A percentile compares a stretch with the other conserved stretches of the same genome.
phyloP scores from a whole-genome alignment of 306 rosid species.

The Senna siamea region DNA sequence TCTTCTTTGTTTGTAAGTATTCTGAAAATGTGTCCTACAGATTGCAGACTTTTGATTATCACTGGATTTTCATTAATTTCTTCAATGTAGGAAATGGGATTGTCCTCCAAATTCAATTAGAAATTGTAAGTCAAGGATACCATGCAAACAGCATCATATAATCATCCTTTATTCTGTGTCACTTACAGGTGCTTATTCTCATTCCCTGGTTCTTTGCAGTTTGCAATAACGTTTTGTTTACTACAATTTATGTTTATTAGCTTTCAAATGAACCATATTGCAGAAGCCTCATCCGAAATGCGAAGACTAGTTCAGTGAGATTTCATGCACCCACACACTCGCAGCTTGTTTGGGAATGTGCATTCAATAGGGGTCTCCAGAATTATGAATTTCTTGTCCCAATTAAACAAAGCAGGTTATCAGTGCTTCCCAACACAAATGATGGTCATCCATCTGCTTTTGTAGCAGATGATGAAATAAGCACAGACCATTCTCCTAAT shows the following conservation, averaged over 20 bases:
- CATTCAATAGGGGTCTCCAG: conserved; percentile 42
- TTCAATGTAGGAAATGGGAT: conserved; percentile 27
- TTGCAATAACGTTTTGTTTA: neutral
- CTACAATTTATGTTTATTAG: conserved; percentile 20
- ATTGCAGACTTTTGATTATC: conserved; percentile 16
- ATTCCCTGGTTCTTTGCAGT: neutral
- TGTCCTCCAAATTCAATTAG: conserved; percentile 35
- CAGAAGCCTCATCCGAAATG: conserved; percentile 54
- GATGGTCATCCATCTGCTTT: conserved; percentile 65
- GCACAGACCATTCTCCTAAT: conserved; percentile 62
- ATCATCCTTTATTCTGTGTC: conserved; percentile 48
- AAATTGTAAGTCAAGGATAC: conserved; percentile 36
- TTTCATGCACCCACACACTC: conserved; percentile 41
- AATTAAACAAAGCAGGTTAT: conserved; percentile 47
- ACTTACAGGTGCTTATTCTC: conserved; percentile 46
- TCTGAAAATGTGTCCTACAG: conserved; percentile 16
- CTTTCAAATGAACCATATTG: conserved; percentile 31
- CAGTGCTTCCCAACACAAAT: conserved; percentile 53
- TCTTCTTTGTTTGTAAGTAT: conserved; percentile 16
- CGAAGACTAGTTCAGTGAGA: conserved; percentile 42
- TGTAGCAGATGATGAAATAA: conserved; percentile 48
- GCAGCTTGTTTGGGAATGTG: conserved; percentile 40
- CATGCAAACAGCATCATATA: conserved; percentile 49
- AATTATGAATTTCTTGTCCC: conserved; percentile 27
- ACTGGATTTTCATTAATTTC: neutral